Evolutionary conservation across 805 yeast genomes (phyloP), one percentile per base, ranked within the genome.

Genomic region (Candida quercuum): DNA sequence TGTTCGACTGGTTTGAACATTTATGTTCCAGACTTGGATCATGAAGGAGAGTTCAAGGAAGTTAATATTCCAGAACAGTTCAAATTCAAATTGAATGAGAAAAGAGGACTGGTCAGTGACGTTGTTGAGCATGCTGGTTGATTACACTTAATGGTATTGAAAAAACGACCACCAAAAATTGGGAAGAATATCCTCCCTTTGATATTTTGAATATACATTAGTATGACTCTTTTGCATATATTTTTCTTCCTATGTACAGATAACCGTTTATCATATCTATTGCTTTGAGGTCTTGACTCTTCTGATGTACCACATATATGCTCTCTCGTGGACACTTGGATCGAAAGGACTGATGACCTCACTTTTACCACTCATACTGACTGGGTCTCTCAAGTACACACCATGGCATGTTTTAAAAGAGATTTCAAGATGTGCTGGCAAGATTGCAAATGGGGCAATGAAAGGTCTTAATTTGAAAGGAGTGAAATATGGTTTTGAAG

Each of bases 381-480:
- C 88, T 13, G 99, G 99, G 60, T 93, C 95, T 64, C 97, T 82
- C 60, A 93, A 65, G 62, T 91, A 93, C n/a, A 93, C 84, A 5
- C 96, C 97, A 60, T 89, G 96, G 59, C 98, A 91, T 5, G 97
- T 87, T 45, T 76, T 74, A 61, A 86, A 91, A 17, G 95, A 85
- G 32, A 93, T 67, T 65, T 93, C 98, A 38, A 93, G 67, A 62
- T 93, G 98, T 45, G 85, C 81, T 21, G 99, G 99, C 53, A 86
- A 72, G 42, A 93, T 75, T 11, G 97, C 93, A 63, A 88, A 86
- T 33, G 95, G 94, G 3, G 95, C 89, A 46, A 93, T 64, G 64
- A 91, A 93, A 31, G 87, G 93, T 64, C 96, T 82, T 48, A 96
- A 94, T 42, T 81, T 74, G 97, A 97, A 93, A 36, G 99, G 99